Percentiles rank a stretch among this genome's conserved stretches.
Conservation (phyloP, 148 eudicot genomes). For the Salicornia ramosissima region DNA sequence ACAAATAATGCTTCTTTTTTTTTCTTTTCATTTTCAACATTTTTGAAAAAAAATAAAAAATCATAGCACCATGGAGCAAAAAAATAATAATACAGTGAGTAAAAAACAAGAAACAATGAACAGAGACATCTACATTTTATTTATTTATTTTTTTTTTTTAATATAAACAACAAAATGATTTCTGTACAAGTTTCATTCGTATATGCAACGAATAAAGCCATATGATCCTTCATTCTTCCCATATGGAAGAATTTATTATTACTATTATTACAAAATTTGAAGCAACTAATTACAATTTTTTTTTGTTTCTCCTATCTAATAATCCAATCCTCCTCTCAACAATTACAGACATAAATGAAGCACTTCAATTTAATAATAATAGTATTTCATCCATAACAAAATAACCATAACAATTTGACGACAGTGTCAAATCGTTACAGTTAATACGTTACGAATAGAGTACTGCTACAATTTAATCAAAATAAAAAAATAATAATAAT, state of each 20-base stretch:
- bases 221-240: neutral
- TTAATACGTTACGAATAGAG: no score
- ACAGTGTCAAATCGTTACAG: no score
- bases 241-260: neutral
- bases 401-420: no score
- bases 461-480: neutral
- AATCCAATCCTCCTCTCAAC: neutral
- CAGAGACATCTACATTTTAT: no score
- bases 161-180: neutral
- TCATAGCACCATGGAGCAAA: no score
- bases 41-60: no score
- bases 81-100: no score
- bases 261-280: constrained; percentile 1
- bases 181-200: neutral
- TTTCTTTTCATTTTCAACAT: no score
- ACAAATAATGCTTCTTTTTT: no score
- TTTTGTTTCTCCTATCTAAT: neutral
- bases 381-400: no score
- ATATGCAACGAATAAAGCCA: neutral
- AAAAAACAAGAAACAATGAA: no score
- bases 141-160: no score
- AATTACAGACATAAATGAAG: neutral
- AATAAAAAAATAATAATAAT: neutral
- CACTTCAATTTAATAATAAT: neutral
- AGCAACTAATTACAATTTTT: neutral